phyloP scores from a whole-genome alignment of 805 yeast genomes.

The Nakazawaea wyomingensis region DNA sequence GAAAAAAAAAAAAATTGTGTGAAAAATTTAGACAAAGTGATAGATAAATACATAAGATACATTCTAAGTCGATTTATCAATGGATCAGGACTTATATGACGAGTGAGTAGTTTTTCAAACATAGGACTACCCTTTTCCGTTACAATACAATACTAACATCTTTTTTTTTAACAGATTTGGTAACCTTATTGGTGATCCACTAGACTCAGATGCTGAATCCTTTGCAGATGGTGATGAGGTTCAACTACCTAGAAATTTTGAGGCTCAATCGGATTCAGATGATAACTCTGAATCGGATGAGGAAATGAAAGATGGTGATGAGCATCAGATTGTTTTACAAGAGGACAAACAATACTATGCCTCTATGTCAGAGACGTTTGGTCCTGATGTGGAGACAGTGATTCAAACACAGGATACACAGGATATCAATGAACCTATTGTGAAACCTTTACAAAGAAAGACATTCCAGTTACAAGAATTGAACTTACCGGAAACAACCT shows the following conservation, averaged over 20 bases:
- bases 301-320: conserved; percentile 15
- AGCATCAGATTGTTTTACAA: conserved; percentile 29
- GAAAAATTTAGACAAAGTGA: background rate
- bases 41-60: background rate
- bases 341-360: conserved; percentile 43
- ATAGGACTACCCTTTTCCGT: no score
- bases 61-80: no score
- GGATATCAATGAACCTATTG: conserved; percentile 54
- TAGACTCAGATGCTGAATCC: conserved; percentile 42
- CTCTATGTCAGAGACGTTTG: conserved; percentile 42
- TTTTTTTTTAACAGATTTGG: conserved; percentile 41
- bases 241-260: background rate
- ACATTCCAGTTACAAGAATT: conserved; percentile 44
- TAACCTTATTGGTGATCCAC: conserved; percentile 51
- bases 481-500: conserved; percentile 53
- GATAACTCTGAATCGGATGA: conserved; percentile 21
- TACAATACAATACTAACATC: conserved; percentile 9
- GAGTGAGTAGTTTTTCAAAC: no score
- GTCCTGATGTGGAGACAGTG: conserved; percentile 60
- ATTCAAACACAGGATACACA: conserved; percentile 43
- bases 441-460: conserved; percentile 43
- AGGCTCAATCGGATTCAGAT: conserved; percentile 19
- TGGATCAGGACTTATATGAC: conserved; percentile 71
- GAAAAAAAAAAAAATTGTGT: background rate
- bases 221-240: conserved; percentile 18